These are phyloP conservation scores for Desmodesmus armatus DNA, from an alignment of 139 green algal species.

Conservation along the genomic window DNA sequence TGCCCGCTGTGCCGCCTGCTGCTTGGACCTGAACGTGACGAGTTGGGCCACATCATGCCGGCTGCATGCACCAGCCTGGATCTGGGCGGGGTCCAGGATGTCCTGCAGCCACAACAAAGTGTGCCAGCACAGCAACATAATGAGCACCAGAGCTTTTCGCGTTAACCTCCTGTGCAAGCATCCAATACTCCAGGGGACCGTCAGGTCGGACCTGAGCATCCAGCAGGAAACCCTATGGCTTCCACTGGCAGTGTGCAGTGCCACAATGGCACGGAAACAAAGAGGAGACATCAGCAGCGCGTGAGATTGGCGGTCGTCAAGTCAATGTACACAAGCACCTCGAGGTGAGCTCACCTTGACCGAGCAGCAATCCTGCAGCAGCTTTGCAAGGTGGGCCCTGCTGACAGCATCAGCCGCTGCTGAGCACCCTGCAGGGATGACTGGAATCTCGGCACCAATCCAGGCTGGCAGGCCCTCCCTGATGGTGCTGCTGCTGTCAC, in stretches of 20 bases:
- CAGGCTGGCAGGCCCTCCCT: no score
- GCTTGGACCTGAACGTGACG: slow-evolving; percentile 15
- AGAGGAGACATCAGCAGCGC: neutral
- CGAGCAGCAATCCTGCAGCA: neutral
- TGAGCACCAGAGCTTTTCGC: neutral
- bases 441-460: neutral
- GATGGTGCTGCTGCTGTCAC: neutral
- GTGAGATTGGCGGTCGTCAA: neutral
- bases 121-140: neutral
- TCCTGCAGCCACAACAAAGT: slow-evolving; percentile 23
- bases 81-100: neutral
- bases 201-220: neutral
- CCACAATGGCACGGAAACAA: neutral
- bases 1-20: slow-evolving; percentile 19
- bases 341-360: neutral
- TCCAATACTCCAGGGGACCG: neutral
- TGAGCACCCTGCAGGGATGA: neutral
- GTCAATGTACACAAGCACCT: neutral
- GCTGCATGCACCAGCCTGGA: neutral
- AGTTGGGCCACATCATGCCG: slow-evolving; percentile 7
- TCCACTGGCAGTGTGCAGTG: neutral
- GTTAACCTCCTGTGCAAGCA: neutral
- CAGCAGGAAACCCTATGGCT: neutral
- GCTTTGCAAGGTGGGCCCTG: neutral
- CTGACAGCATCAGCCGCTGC: neutral